Base-by-base conservation (phyloP, 106 monocot species). In the Xerophyta viscosa region DNA sequence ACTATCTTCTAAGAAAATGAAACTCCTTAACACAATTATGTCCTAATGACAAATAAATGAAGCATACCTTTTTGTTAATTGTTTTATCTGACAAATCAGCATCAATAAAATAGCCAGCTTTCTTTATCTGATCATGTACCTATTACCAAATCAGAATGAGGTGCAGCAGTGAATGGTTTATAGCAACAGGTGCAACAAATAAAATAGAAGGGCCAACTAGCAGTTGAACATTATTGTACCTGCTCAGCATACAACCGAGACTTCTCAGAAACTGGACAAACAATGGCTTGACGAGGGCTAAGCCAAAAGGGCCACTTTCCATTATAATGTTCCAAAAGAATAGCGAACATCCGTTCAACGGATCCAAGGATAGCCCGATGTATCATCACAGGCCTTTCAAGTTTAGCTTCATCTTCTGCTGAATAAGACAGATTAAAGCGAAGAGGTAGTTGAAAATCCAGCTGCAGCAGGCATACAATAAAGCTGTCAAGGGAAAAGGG, bases 251-350 rank as follows among this genome's bases (percentile, higher is more conserved):
- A 98, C 29, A 53, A 48, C 24, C 73, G 72, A 39, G 79, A 73
- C 66, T 80, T 86, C 22, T 91, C 70, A 29, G 90, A 83, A 21
- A 98, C 79, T 43, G 90, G 79, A 41, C 86, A 90, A 59, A 98
- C 90, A 52, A 98, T 90, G 27, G 86, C 82, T 64, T 98, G 98
- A 48, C 98, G 89, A 71, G 98, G 98, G 63, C 98, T 98, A 29
- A 98, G 70, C 98, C 98, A 98, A 21, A 98, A 86, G 9, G 98
- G 98, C 98, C 98, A 98, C 64, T 98, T 98, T 46, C 98, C 98
- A 61, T 86, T 98, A 46, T 90, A 98, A 69, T 98, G 98, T 54
- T 98, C 98, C 67, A 98, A 69, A 52, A 98, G 82, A 54, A 98
- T 98, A 1, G 98, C 98, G 77, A 98, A 41, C 98, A 98, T 98